Evolutionary conservation across 305 asterid genomes (phyloP).

Genomic region (Solanum hybrid): DNA sequence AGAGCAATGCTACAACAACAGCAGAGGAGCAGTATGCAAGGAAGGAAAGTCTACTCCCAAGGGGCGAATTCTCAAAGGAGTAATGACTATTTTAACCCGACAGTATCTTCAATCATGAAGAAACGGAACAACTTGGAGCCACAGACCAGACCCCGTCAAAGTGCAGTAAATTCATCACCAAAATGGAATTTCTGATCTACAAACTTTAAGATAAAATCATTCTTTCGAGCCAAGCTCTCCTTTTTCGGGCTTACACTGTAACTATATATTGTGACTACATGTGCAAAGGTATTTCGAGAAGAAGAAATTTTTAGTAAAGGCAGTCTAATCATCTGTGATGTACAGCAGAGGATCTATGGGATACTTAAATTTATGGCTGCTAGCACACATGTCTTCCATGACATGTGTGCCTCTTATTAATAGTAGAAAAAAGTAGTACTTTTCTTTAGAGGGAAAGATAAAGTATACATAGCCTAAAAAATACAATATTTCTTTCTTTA

Average conservation of each 20-base stretch:
- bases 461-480: neutral
- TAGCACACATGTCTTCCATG: neutral
- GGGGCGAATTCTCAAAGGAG: constrained; percentile 82
- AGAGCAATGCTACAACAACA: constrained; percentile 52
- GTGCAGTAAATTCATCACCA: constrained; percentile 62
- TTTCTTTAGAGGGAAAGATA: neutral
- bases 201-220: neutral
- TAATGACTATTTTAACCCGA: constrained; percentile 79
- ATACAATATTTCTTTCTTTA: neutral
- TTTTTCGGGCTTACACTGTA: constrained; percentile 10
- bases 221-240: neutral
- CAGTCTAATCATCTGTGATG: neutral
- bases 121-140: constrained; percentile 40
- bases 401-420: neutral
- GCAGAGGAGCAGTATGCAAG: constrained; percentile 53
- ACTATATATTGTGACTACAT: constrained; percentile 7
- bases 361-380: neutral
- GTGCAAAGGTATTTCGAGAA: constrained; percentile 12
- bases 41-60: constrained; percentile 74
- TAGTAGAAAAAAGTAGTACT: neutral
- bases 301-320: neutral
- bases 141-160: constrained; percentile 28
- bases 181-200: constrained; percentile 50
- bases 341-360: neutral
- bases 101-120: constrained; percentile 88